Conservation (phyloP, 164 flowering plant genomes). For the Annona cherimola region DNA sequence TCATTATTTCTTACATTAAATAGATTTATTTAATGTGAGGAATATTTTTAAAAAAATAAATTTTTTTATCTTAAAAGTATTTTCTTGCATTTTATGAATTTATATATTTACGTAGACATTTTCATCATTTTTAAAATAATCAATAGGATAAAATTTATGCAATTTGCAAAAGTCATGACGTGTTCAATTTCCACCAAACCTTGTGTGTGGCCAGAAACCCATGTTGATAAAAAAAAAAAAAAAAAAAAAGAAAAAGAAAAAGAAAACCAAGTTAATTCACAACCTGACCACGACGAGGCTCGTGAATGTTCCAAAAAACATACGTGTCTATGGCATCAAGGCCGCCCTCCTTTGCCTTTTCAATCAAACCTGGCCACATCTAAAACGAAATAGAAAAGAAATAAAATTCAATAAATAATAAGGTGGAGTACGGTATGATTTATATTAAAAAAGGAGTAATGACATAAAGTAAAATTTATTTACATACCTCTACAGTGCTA, state of each 20-base stretch:
- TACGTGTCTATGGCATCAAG: constrained; percentile 10
- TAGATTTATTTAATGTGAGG: too few species aligned
- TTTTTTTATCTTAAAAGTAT: too few species aligned
- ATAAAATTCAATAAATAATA: neutral
- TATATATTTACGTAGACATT: too few species aligned
- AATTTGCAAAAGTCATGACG: too few species aligned
- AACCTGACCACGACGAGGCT: constrained; percentile 11
- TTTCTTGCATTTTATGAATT: too few species aligned
- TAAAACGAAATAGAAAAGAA: neutral
- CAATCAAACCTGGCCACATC: constrained; percentile 15
- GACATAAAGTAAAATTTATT: too few species aligned
- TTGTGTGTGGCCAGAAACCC: neutral
- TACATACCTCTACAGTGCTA: constrained; percentile 79
- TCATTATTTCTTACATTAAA: too few species aligned
- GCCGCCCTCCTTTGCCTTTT: constrained; percentile 12
- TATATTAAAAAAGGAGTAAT: too few species aligned
- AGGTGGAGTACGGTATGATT: neutral
- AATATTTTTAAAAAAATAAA: too few species aligned
- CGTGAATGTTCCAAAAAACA: constrained; percentile 14
- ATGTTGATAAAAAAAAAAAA: neutral
- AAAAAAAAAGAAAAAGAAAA: neutral
- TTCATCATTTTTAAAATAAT: too few species aligned
- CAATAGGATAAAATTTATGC: too few species aligned
- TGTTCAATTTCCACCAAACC: neutral
- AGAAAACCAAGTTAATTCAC: neutral